These are phyloP conservation scores for Exophiala xenobiotica DNA, from an alignment of 2,329 filamentous ascomycete species.

Conservation along the genomic window DNA sequence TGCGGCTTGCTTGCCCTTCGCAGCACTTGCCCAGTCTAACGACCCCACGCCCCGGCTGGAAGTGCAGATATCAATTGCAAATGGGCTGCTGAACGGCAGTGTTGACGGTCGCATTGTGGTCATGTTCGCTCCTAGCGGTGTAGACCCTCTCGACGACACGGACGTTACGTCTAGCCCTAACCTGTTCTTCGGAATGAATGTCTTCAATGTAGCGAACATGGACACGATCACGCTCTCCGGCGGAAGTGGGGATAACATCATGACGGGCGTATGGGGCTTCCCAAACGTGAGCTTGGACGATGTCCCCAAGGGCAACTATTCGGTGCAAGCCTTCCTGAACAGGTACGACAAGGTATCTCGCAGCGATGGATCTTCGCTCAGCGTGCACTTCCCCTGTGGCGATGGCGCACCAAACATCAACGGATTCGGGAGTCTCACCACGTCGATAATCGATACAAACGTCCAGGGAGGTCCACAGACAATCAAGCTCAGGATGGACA, in stretches of 20 bases:
- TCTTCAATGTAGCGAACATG: neutral
- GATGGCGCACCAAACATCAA: constrained; percentile 14
- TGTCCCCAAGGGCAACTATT: constrained; percentile 14
- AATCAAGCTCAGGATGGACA: constrained; percentile 15
- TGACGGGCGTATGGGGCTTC: constrained; percentile 8
- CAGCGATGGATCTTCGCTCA: constrained; percentile 14
- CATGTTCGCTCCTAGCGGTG: constrained; percentile 14
- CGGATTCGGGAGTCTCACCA: constrained; percentile 12
- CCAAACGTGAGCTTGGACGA: constrained; percentile 15
- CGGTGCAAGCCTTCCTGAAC: constrained; percentile 17
- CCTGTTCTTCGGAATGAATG: constrained; percentile 19
- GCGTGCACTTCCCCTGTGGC: constrained; percentile 16
- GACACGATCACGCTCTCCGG: constrained; percentile 9
- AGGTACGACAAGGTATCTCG: constrained; percentile 14
- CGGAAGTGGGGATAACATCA: constrained; percentile 7
- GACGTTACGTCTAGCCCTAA: constrained; percentile 15
- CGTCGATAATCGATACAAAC: constrained; percentile 7
- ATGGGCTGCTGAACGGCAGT: constrained; percentile 8
- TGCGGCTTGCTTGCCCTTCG: neutral
- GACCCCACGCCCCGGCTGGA: neutral
- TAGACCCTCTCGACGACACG: constrained; percentile 18
- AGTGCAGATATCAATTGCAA: constrained; percentile 11
- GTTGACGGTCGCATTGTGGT: constrained; percentile 14
- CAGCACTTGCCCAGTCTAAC: constrained; percentile 3
- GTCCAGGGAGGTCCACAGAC: constrained; percentile 4